These are phyloP conservation scores for Arabidopsis lyrata DNA, from an alignment of 441 rosid species.

Conservation along the genomic window DNA sequence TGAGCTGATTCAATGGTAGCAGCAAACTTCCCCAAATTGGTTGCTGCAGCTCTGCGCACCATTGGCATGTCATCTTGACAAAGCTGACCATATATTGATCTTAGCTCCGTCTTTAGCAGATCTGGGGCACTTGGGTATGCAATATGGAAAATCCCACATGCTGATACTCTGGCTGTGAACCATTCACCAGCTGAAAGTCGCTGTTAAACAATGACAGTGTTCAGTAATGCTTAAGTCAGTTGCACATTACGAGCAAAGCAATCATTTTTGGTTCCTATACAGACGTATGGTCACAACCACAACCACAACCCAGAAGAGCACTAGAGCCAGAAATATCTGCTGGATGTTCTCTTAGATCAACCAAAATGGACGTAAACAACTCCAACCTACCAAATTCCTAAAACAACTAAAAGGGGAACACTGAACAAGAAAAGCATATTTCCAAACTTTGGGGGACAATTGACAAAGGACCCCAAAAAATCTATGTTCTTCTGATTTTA, in stretches of 20 bases:
- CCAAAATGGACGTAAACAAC: not conserved
- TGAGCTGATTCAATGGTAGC: conserved; percentile 85
- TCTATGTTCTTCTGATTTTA: not conserved
- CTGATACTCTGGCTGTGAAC: conserved; percentile 93
- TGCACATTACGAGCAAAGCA: not conserved
- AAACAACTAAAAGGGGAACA: not conserved
- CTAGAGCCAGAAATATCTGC: not conserved
- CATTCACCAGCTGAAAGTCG: conserved; percentile 92
- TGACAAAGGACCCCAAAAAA: not conserved
- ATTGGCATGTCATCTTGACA: conserved; percentile 98
- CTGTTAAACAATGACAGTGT: conserved; percentile 45
- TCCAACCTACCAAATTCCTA: not conserved
- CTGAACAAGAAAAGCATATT: conserved; percentile 16
- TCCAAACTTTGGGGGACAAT: not conserved
- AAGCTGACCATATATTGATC: conserved; percentile 72
- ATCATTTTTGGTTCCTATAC: not conserved
- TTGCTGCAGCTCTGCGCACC: conserved; percentile 97
- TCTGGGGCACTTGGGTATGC: conserved; percentile 94
- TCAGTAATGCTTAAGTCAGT: not conserved
- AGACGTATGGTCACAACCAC: not conserved
- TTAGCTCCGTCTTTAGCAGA: conserved; percentile 61
- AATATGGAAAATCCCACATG: conserved; percentile 87
- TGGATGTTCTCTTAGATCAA: not conserved
- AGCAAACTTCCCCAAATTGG: conserved; percentile 90
- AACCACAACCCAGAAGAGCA: not conserved